phyloP scores from a whole-genome alignment of 495 filamentous ascomycete species.

The Penicillium arizonense region DNA sequence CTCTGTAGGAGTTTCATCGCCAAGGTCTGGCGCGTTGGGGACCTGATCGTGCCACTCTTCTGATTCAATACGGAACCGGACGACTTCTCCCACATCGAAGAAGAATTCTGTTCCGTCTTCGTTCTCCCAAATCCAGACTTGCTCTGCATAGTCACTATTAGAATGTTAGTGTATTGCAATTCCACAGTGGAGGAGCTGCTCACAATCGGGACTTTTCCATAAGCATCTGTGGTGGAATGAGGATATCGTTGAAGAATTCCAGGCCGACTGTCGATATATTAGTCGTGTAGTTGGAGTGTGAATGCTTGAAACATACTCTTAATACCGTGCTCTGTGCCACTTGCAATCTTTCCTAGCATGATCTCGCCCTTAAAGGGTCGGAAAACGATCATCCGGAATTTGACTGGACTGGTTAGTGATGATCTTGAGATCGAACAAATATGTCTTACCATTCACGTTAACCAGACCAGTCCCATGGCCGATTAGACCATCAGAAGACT shows the following conservation, averaged over 20 bases:
- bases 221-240: constrained; percentile 68
- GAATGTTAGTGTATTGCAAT: constrained; percentile 21
- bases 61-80: constrained; percentile 76
- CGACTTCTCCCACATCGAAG: constrained; percentile 85
- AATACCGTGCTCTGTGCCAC: constrained; percentile 70
- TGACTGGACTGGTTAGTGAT: constrained; percentile 52
- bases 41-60: constrained; percentile 89
- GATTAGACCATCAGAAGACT: constrained; percentile 86
- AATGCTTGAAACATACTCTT: constrained; percentile 52
- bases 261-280: constrained; percentile 59
- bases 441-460: constrained; percentile 76
- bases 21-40: constrained; percentile 62
- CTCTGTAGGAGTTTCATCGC: constrained; percentile 47
- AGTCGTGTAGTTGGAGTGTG: not conserved
- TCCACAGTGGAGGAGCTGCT: constrained; percentile 21
- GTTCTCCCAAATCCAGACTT: constrained; percentile 77
- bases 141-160: constrained; percentile 62
- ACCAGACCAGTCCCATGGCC: constrained; percentile 86
- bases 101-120: constrained; percentile 69
- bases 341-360: constrained; percentile 73
- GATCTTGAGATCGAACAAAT: not conserved
- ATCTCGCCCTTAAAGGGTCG: constrained; percentile 92
- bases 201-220: constrained; percentile 74
- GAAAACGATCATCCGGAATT: constrained; percentile 91
- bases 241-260: constrained; percentile 90